Percentiles rank a stretch among this genome's conserved stretches.
These are phyloP conservation scores for Cercospora berteroae DNA, from an alignment of 2,329 filamentous ascomycete genomes.

Conservation along the genomic window DNA sequence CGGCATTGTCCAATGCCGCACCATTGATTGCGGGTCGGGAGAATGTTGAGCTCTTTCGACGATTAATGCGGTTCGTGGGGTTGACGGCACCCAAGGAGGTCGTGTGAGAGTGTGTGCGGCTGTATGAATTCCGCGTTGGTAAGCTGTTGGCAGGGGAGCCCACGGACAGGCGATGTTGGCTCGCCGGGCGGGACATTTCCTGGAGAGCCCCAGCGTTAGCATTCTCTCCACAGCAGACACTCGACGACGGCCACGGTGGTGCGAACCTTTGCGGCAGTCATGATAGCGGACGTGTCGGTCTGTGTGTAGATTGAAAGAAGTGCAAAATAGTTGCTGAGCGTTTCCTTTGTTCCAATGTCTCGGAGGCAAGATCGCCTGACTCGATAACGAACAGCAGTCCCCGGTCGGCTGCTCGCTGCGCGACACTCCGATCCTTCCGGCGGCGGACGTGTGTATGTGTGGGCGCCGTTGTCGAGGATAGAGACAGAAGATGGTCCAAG, in stretches of 20 bases:
- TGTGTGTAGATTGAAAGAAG: background rate
- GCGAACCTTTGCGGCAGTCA: constrained; percentile 22
- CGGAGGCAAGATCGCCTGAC: constrained; percentile 13
- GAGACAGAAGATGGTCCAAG: background rate
- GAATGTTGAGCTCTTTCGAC: constrained; percentile 88
- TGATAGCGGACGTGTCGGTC: constrained; percentile 3
- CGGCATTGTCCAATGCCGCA: constrained; percentile 62
- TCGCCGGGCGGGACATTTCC: constrained; percentile 43
- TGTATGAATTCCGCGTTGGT: constrained; percentile 63
- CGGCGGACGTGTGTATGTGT: background rate
- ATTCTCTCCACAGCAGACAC: constrained; percentile 5
- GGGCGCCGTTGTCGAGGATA: background rate
- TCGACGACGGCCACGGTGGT: constrained; percentile 1
- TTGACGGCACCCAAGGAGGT: constrained; percentile 75
- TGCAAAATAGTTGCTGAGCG: background rate
- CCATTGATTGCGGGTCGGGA: constrained; percentile 75
- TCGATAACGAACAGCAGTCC: constrained; percentile 8
- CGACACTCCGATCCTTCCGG: constrained; percentile 1
- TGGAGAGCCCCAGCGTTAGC: constrained; percentile 22
- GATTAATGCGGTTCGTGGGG: constrained; percentile 78
- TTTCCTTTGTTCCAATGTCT: constrained; percentile 16
- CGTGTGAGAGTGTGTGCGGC: constrained; percentile 78
- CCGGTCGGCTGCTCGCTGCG: background rate
- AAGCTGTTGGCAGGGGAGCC: constrained; percentile 61
- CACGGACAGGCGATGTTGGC: constrained; percentile 42